Conservation (phyloP, 2,329 filamentous ascomycete genomes). For the Sarocladium oryzae region DNA sequence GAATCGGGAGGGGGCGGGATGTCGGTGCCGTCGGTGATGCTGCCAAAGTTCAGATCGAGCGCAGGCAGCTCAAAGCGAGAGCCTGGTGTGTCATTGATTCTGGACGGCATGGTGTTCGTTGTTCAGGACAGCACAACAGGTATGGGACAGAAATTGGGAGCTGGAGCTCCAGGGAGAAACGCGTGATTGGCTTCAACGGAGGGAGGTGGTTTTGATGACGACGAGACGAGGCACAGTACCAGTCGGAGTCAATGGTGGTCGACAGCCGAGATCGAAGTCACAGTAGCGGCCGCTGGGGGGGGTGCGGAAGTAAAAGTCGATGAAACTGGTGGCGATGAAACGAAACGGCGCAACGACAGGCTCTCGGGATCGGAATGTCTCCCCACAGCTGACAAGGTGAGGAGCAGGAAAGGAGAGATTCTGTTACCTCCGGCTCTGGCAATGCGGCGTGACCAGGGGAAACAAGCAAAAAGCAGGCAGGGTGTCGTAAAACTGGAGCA, state of each 20-base stretch:
- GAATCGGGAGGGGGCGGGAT: constrained; percentile 54
- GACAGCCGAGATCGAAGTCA: neutral
- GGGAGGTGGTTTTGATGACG: neutral
- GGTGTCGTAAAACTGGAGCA: constrained; percentile 9
- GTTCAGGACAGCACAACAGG: neutral
- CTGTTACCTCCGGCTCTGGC: neutral
- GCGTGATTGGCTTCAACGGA: neutral
- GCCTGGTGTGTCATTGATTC: constrained; percentile 21
- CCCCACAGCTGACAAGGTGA: constrained; percentile 4
- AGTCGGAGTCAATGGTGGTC: neutral
- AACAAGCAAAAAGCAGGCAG: constrained; percentile 5
- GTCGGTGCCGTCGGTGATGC: constrained; percentile 53
- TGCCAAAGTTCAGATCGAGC: constrained; percentile 52
- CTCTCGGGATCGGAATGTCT: constrained; percentile 2
- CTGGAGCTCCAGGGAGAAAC: neutral
- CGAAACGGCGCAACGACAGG: constrained; percentile 9
- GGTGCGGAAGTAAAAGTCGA: constrained; percentile 3
- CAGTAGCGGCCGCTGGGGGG: neutral
- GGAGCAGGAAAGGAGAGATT: constrained; percentile 7
- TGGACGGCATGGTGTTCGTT: constrained; percentile 23
- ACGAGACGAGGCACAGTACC: neutral
- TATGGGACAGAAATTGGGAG: neutral
- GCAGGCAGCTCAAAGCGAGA: constrained; percentile 50
- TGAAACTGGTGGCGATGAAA: constrained; percentile 6
- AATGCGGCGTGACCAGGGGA: neutral